These are phyloP conservation scores for Cryoendolithus antarcticus DNA, from an alignment of 2,329 filamentous ascomycete species.

Conservation along the genomic window DNA sequence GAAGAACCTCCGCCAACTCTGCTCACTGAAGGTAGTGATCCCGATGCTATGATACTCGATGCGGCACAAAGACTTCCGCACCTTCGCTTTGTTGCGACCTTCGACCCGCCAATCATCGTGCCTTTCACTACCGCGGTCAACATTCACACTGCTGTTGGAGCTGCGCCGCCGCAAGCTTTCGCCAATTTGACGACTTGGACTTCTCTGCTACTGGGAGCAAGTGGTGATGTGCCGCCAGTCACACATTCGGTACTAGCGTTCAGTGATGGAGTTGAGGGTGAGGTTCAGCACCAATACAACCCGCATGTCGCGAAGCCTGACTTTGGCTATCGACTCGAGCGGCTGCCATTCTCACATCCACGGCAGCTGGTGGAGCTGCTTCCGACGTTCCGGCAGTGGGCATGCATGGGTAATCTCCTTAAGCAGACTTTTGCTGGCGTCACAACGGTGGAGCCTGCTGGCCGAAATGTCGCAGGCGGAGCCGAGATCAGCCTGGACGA, in stretches of 20 bases:
- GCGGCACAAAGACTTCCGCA: constrained; percentile 41
- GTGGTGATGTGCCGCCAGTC: too few species aligned
- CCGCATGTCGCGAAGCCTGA: constrained; percentile 62
- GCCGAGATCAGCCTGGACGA: not conserved
- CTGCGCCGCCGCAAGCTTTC: constrained; percentile 37
- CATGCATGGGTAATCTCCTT: constrained; percentile 54
- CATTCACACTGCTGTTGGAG: constrained; percentile 47
- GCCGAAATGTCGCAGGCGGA: not conserved
- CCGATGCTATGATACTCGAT: constrained; percentile 24
- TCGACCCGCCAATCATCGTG: constrained; percentile 62
- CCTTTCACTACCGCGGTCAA: constrained; percentile 52
- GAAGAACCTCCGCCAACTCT: constrained; percentile 57
- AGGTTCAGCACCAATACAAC: constrained; percentile 39
- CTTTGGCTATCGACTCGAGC: constrained; percentile 53
- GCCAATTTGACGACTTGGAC: too few species aligned
- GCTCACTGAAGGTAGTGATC: constrained; percentile 26
- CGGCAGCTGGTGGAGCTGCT: constrained; percentile 62
- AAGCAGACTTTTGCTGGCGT: constrained; percentile 19
- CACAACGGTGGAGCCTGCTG: not conserved
- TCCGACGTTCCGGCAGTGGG: constrained; percentile 65
- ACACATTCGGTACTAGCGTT: too few species aligned
- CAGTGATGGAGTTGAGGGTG: constrained; percentile 6
- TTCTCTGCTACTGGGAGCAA: too few species aligned
- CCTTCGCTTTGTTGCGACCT: constrained; percentile 60
- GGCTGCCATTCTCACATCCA: constrained; percentile 66